A percentile compares a stretch with the other conserved stretches of the same genome.
Conservation (phyloP, 2,329 filamentous ascomycete species). For the Mollisiaceae sp. region DNA sequence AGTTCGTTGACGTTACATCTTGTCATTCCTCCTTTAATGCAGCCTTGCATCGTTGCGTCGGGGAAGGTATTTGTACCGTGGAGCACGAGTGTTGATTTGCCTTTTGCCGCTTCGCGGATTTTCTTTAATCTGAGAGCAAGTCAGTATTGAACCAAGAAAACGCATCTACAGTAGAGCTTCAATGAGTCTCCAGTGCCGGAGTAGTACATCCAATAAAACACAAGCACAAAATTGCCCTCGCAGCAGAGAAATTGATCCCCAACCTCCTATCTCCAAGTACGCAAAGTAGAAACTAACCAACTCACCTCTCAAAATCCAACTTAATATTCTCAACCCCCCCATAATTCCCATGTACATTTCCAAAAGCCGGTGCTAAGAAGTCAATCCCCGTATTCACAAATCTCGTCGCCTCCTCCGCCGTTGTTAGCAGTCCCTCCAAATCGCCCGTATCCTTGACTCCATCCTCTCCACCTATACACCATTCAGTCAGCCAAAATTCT, state of each 20-base stretch:
- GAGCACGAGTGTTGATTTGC: slow-evolving; percentile 54
- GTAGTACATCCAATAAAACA: not conserved
- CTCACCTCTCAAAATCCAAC: slow-evolving; percentile 51
- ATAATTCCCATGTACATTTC: slow-evolving; percentile 71
- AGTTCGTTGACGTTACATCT: slow-evolving; percentile 66
- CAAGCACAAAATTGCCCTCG: not conserved
- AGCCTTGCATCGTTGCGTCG: slow-evolving; percentile 54
- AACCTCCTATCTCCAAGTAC: not conserved
- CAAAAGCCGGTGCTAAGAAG: slow-evolving; percentile 70
- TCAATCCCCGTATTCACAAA: slow-evolving; percentile 71
- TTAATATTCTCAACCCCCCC: slow-evolving; percentile 46
- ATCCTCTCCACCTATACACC: slow-evolving; percentile 62
- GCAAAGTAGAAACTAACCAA: slow-evolving; percentile 18
- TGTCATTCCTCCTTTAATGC: slow-evolving; percentile 56
- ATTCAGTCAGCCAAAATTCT: not conserved
- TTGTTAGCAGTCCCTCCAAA: slow-evolving; percentile 65
- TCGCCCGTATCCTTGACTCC: slow-evolving; percentile 72
- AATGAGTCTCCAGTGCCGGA: not conserved
- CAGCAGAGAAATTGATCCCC: not conserved
- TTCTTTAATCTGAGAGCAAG: slow-evolving; percentile 46
- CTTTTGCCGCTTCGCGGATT: slow-evolving; percentile 44
- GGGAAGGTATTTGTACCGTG: slow-evolving; percentile 63
- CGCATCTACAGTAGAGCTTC: not conserved
- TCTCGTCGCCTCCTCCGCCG: slow-evolving; percentile 63
- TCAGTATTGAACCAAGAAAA: not conserved